Percentiles rank a stretch among this genome's conserved stretches.
Evolutionary conservation across 164 flowering plant genomes (phyloP).

Genomic region (Akebia trifoliata): DNA sequence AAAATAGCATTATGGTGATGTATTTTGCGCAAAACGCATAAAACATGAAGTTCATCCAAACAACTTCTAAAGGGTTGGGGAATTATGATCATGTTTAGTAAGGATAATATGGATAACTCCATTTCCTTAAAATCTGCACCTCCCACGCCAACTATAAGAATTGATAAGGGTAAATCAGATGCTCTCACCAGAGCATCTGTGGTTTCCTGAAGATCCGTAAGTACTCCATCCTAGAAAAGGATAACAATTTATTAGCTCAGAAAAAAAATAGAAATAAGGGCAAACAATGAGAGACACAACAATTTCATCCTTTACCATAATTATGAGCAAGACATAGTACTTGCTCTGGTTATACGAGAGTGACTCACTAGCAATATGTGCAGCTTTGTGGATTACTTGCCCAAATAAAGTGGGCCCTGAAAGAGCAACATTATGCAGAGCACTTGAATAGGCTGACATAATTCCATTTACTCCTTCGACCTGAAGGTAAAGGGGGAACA

Average conservation of each 20-base stretch:
- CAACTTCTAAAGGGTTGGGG: not conserved
- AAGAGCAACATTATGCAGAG: conserved; percentile 52
- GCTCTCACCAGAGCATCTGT: conserved; percentile 76
- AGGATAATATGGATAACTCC: conserved; percentile 52
- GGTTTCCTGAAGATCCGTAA: conserved; percentile 73
- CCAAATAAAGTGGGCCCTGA: conserved; percentile 84
- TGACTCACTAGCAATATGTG: no score
- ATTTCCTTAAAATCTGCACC: conserved; percentile 65
- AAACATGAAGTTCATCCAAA: not conserved
- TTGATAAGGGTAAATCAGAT: no score
- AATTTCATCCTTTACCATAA: conserved; percentile 38
- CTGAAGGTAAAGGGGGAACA: conserved; percentile 25
- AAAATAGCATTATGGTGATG: not conserved
- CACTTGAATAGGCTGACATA: conserved; percentile 64
- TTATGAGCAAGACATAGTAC: conserved; percentile 71
- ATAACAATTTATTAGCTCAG: conserved; percentile 31
- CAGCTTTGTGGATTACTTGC: no score
- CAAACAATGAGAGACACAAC: not conserved
- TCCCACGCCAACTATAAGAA: no score
- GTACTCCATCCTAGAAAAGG: no score
- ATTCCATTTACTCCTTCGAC: conserved; percentile 74
- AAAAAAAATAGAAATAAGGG: not conserved
- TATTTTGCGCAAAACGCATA: not conserved
- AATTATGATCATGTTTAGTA: not conserved
- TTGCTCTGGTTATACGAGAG: no score